Percentiles rank a stretch among this genome's conserved stretches.
Evolutionary conservation across 139 green algal species (phyloP).

Genomic region (Haematococcus lacustris): DNA sequence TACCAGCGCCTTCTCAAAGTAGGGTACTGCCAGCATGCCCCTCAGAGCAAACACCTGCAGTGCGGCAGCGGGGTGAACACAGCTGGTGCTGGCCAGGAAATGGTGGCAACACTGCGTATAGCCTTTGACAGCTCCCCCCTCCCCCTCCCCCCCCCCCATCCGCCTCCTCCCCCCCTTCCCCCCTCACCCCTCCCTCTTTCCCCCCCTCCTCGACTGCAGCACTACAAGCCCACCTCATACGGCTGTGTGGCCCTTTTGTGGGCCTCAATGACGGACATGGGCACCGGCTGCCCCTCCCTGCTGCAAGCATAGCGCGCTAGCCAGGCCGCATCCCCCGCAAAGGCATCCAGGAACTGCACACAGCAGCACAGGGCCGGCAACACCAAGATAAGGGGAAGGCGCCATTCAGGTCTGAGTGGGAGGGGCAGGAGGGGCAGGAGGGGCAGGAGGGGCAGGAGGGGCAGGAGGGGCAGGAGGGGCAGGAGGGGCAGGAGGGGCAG

Average conservation of each 20-base stretch:
- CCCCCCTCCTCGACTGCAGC: too few species aligned
- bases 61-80: not conserved
- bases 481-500: too few species aligned
- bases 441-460: too few species aligned
- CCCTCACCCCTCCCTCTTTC: too few species aligned
- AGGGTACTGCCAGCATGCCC: constrained; percentile 37
- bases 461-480: too few species aligned
- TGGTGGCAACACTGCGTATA: too few species aligned
- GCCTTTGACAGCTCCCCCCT: too few species aligned
- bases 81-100: too few species aligned
- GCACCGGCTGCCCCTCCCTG: constrained; percentile 41
- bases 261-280: constrained; percentile 60
- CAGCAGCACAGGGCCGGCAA: not conserved
- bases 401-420: not conserved
- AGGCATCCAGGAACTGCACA: constrained; percentile 57
- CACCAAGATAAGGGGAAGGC: not conserved
- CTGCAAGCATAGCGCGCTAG: constrained; percentile 53
- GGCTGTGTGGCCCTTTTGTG: constrained; percentile 52
- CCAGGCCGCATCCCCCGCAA: constrained; percentile 63
- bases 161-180: too few species aligned
- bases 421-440: too few species aligned
- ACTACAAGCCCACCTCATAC: constrained; percentile 63
- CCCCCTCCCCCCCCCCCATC: too few species aligned
- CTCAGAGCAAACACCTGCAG: constrained; percentile 15
- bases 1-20: constrained; percentile 69